Conservation (phyloP, 805 yeast species). For the Grigorovia humatica region DNA sequence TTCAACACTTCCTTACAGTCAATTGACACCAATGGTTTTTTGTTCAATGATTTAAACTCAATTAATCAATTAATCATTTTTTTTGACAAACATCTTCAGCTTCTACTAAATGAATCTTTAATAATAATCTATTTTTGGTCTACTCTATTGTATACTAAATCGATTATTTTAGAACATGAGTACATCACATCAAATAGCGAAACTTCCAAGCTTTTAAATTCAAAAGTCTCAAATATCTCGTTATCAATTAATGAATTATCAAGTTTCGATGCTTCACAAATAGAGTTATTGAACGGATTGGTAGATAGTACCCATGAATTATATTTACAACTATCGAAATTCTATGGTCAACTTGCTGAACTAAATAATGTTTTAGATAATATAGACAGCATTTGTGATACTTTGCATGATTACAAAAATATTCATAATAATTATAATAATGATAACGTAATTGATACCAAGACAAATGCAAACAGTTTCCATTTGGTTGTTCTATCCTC, state of each 20-base stretch:
- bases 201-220: background rate
- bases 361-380: constrained; percentile 32
- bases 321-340: constrained; percentile 5
- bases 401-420: background rate
- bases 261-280: background rate
- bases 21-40: constrained; percentile 25
- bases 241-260: background rate
- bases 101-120: constrained; percentile 27
- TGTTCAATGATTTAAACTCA: constrained; percentile 31
- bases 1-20: constrained; percentile 40
- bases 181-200: constrained; percentile 14
- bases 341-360: constrained; percentile 32
- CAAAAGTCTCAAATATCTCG: too few relatives aligned
- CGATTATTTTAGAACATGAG: constrained; percentile 34
- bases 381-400: constrained; percentile 27
- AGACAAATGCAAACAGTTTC: constrained; percentile 10
- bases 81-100: constrained; percentile 1
- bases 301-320: background rate
- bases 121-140: constrained; percentile 59
- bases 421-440: too few relatives aligned
- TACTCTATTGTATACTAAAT: constrained; percentile 43
- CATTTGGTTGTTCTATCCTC: constrained; percentile 37
- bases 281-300: background rate
- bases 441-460: too few relatives aligned
- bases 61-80: constrained; percentile 34